phyloP scores from a whole-genome alignment of 2,329 filamentous ascomycete species.

The Diaporthe helianthi region DNA sequence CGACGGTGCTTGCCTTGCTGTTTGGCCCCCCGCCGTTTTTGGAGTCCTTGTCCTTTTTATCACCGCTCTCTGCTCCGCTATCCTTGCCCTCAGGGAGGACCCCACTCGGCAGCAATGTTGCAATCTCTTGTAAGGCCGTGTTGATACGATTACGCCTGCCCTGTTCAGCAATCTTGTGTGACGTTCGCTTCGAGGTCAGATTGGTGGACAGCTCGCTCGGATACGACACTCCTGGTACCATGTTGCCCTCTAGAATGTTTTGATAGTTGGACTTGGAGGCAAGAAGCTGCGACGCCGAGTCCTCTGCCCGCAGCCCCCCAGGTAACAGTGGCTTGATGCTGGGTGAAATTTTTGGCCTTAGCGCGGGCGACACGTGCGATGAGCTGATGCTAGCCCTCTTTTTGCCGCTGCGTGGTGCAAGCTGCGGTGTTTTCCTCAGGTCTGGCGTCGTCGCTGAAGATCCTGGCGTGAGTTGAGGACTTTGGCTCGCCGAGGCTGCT shows the following conservation, averaged over 20 bases:
- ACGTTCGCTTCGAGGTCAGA: constrained; percentile 93
- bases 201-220: constrained; percentile 92
- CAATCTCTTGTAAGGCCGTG: constrained; percentile 89
- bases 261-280: constrained; percentile 98
- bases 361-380: constrained; percentile 81
- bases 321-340: constrained; percentile 92
- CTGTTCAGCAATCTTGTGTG: constrained; percentile 97
- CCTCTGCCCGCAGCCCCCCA: constrained; percentile 60
- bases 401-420: constrained; percentile 65
- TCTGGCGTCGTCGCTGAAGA: constrained; percentile 50
- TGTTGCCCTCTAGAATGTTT: constrained; percentile 92
- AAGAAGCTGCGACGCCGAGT: constrained; percentile 75
- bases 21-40: constrained; percentile 63
- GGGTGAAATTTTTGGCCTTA: constrained; percentile 89
- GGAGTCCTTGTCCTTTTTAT: constrained; percentile 48
- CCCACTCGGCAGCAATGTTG: constrained; percentile 73
- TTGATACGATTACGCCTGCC: constrained; percentile 96
- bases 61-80: constrained; percentile 53
- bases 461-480: constrained; percentile 68
- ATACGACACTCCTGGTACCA: constrained; percentile 87
- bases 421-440: constrained; percentile 60
- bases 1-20: constrained; percentile 97
- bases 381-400: constrained; percentile 77
- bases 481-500: constrained; percentile 65
- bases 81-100: constrained; percentile 43